A percentile compares a stretch with the other conserved stretches of the same genome.
Conservation (phyloP, 1,284 basidiomycete species). For the Ceratobasidium sp. region DNA sequence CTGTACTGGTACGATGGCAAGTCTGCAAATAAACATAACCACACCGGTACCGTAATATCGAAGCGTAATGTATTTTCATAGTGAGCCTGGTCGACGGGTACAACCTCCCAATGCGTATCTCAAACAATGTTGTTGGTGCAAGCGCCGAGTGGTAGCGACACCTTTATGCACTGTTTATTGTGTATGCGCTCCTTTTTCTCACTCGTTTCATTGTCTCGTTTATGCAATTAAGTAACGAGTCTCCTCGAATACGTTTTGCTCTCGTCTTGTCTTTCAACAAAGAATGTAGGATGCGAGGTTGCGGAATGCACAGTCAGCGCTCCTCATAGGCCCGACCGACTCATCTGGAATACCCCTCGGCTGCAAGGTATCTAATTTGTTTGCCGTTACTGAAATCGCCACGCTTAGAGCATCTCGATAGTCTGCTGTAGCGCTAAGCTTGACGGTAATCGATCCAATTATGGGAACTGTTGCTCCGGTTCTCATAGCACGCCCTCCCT, state of each 20-base stretch:
- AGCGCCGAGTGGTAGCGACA: no score
- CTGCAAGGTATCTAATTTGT: conserved; percentile 59
- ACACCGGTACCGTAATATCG: background rate
- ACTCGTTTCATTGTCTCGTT: no score
- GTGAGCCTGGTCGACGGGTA: conserved; percentile 48
- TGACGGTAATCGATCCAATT: conserved; percentile 47
- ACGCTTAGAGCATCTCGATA: background rate
- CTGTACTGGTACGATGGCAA: conserved; percentile 63
- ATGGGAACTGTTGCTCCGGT: conserved; percentile 49
- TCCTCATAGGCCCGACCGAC: conserved; percentile 63
- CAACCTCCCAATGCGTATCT: conserved; percentile 48
- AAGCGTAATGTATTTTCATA: background rate
- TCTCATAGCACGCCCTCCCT: conserved; percentile 38
- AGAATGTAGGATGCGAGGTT: conserved; percentile 29
- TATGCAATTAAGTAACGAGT: no score
- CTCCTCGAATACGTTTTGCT: no score
- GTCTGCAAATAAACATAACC: background rate
- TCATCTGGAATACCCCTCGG: conserved; percentile 66
- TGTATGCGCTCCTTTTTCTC: no score
- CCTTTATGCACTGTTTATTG: no score
- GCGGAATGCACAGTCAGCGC: conserved; percentile 48
- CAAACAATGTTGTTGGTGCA: conserved; percentile 11
- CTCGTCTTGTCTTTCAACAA: background rate
- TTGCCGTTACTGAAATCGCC: no score
- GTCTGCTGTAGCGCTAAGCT: conserved; percentile 33